Base-by-base conservation (phyloP, 1,139 yeast species). In the Zygotorulaspora mrakii region DNA sequence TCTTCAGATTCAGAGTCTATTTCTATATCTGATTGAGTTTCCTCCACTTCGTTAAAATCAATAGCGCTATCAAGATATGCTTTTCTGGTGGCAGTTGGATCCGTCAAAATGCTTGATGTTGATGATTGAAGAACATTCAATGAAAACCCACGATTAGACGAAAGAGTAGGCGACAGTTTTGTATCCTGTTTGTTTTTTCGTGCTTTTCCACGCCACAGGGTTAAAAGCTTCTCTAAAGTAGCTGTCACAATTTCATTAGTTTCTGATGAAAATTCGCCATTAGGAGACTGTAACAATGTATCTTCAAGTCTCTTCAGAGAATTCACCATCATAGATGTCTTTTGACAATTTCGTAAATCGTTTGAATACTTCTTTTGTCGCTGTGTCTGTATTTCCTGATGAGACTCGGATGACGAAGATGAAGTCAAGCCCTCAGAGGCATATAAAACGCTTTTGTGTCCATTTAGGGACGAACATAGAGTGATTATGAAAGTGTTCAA, bases 1-100 rank as follows among this genome's bases (percentile, higher is more conserved):
- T 18, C 22, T 23, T 40, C 40, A 11, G 33, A 16, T 3, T 42
- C 47, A 13, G 37, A 23, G 16, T 42, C 39, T n/a, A 30, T 31
- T 11, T 45, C 51, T 16, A 37, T 31, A 18, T 53, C 55, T 4
- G 47, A 44, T 29, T 45, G 47, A 2, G 47, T 35, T 14, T 45
- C 52, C 17, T 43, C 50, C 2, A 54, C 45, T 12, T 42, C 36
- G 6, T 37, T 46, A 42, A 55, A 48, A 12, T 49, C 48, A 12
- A 53, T 46, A 6, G 40, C 30, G 12, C 48, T 43, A 17, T 43
- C 40, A 9, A 55, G 43, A 17, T 43, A 41, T 3, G 39, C 22
- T 5, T 33, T 43, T 11, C 24, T 29, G 11, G 33, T 29, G 17
- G 33, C 2, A 8, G 21, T 28, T 5, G 34, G 17, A 25, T 23